Base-by-base conservation (phyloP, 2,329 filamentous ascomycete genomes). In the Fragosphaeria purpurea region DNA sequence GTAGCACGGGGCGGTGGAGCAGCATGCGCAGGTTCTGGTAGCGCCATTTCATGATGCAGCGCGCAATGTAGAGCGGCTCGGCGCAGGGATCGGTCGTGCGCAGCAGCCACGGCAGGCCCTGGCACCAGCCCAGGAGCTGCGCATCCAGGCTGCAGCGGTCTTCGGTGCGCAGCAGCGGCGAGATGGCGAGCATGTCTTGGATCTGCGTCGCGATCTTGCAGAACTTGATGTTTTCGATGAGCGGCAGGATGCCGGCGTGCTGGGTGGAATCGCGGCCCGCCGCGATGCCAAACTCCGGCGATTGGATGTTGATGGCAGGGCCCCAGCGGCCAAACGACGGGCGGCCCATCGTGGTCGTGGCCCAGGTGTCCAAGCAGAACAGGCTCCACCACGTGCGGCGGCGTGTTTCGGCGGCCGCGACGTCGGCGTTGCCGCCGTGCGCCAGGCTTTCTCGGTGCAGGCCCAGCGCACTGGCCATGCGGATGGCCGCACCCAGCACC, bases 11-110 rank as follows among this genome's bases (percentile, higher is more conserved):
- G 3, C 86, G 75, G 63, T 89, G 83, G 30, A 90, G 76, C 1
- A 90, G 75, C 66, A 89, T 84, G 44, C 85, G 82, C 44, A 88
- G 75, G 58, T 88, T 88, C 61, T 86, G 82, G 62, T 86, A 90
- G 11, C 86, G 77, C 86, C 86, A 90, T 63, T 86, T 85, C 82
- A 89, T 88, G 58, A 89, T 77, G 55, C 80, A 80, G 47, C 85
- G 76, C 1, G 83, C 79, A 46, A 84, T 83, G 55, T 80, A 80
- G 13, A 89, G 75, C 2, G 83, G 79, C 57, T 86, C 82, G 0
- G 83, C 80, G 60, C 83, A 86, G 8, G 82, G 78, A 50, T 88
- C 81, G 9, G 70, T 77, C 22, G 79, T 77, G 56, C 78, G 73
- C 37, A 85, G 70, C 11, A 85, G 70, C 70, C 79, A 79, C 5